Base-by-base conservation (phyloP, 306 rosid species). In the Cucurbita moschata region DNA sequence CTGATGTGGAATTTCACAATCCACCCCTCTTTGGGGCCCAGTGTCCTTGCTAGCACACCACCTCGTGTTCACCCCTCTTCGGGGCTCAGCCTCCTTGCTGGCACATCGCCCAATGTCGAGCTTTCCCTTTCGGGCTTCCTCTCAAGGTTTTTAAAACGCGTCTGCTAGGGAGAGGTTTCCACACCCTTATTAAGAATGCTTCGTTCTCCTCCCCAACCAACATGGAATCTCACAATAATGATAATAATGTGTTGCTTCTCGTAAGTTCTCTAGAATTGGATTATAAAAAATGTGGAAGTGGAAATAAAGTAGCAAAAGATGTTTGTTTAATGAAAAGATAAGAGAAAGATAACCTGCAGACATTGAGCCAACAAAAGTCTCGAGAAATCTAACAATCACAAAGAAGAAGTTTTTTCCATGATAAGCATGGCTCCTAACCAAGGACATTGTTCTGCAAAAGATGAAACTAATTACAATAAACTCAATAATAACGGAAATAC, bases 351-450 rank as follows among this genome's bases (percentile, higher is more conserved):
- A 26, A 94, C 99, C 97, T 84, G 99, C 89, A 75, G 99, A 94
- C 92, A 94, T 21, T 37, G 99, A 94, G 77, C 99, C 99, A 71
- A 91, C 92, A 83, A 94, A 94, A 72, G 99, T 94, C 88, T 94
- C 99, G 75, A 94, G 87, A 89, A 94, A 94, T 82, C 96, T 85
- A 72, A 91, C 86, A 75, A 94, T 50, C 87, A 91, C 85, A 89
- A 91, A 85, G 74, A 94, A 83, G 65, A 94, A 79, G 82, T 91
- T 91, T 75, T 87, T 86, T 80, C 87, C 92, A 66, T 95, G 75
- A 42, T 84, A 79, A 57, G 85, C 85, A 43, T 86, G 79, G 80
- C 86, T 84, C 82, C 77, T 87, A 74, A 88, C 89, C 79, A 83
- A 63, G 76, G 99, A 85, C 97, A 94, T 91, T 43, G 99, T 91